Conservation (phyloP, 352 stramenopile species). For the Phytophthora aleatoria region DNA sequence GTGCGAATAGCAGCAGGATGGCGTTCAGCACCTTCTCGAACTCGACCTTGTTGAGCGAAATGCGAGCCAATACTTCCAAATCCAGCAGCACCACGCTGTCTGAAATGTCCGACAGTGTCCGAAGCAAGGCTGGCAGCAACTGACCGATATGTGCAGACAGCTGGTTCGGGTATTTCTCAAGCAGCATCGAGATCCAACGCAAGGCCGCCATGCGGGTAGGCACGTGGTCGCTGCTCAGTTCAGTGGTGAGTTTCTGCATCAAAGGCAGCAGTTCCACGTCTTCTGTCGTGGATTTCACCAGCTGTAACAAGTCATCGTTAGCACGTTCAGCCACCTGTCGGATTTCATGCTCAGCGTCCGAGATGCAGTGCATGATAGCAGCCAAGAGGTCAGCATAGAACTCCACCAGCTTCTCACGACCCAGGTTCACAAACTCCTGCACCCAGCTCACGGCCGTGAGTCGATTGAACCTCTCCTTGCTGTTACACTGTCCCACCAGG, state of each 20-base stretch:
- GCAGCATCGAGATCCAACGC: conserved; percentile 98
- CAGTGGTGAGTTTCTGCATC: conserved; percentile 94
- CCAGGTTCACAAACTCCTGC: conserved; percentile 97
- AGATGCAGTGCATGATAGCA: conserved; percentile 98
- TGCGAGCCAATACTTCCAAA: conserved; percentile 95
- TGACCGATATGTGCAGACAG: conserved; percentile 93
- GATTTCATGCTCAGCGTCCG: conserved; percentile 96
- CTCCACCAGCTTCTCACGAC: conserved; percentile 93
- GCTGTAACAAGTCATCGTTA: conserved; percentile 95
- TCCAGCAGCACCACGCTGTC: conserved; percentile 98
- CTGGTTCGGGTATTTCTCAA: conserved; percentile 96
- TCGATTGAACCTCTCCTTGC: conserved; percentile 96
- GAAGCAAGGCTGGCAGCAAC: conserved; percentile 95
- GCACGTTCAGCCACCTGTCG: conserved; percentile 95
- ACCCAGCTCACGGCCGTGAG: conserved; percentile 98
- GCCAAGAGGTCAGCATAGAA: conserved; percentile 96
- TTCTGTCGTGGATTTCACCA: conserved; percentile 93
- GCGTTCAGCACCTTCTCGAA: conserved; percentile 95
- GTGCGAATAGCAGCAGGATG: conserved; percentile 95
- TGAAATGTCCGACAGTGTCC: conserved; percentile 95
- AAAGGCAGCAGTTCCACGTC: conserved; percentile 93
- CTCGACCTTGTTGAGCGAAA: conserved; percentile 92
- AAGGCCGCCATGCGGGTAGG: conserved; percentile 95
- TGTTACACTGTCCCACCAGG: conserved; percentile 97
- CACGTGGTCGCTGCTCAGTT: conserved; percentile 96